phyloP scores from a whole-genome alignment of 345 rosid genomes.

The Lepidium aucheri region DNA sequence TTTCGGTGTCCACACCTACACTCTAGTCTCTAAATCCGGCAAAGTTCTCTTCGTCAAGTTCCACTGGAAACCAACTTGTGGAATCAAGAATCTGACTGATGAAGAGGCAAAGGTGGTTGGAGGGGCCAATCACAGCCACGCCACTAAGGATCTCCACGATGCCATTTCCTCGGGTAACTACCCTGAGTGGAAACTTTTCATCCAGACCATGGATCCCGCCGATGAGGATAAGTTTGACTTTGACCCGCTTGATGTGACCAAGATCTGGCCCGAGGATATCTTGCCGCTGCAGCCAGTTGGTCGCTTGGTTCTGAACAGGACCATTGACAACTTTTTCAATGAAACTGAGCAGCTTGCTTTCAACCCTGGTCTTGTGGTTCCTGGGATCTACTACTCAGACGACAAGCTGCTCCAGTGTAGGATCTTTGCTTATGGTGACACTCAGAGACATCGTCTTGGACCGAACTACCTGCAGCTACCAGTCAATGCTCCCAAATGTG shows the following conservation, averaged over 20 bases:
- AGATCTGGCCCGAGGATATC: constrained; percentile 99
- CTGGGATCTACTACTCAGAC: constrained; percentile 84
- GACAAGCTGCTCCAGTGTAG: constrained; percentile 95
- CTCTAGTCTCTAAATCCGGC: constrained; percentile 76
- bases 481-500: constrained; percentile 90
- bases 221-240: constrained; percentile 83
- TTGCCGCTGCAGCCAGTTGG: constrained; percentile 95
- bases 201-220: constrained; percentile 86
- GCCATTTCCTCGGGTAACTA: constrained; percentile 90
- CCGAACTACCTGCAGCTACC: constrained; percentile 95
- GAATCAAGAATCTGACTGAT: constrained; percentile 76
- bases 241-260: constrained; percentile 96
- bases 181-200: constrained; percentile 94
- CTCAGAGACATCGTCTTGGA: constrained; percentile 97
- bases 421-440: constrained; percentile 83
- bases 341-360: constrained; percentile 97
- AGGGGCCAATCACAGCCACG: constrained; percentile 96
- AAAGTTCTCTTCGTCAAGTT: constrained; percentile 76
- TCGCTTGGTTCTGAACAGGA: constrained; percentile 90
- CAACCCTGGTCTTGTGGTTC: constrained; percentile 82
- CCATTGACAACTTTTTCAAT: constrained; percentile 88
- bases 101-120: constrained; percentile 90
- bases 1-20: constrained; percentile 86
- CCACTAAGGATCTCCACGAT: constrained; percentile 87
- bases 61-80: constrained; percentile 99